A percentile compares a stretch with the other conserved stretches of the same genome.
Conservation (phyloP, 1,284 basidiomycete genomes). For the Trichosporon coremiiforme region DNA sequence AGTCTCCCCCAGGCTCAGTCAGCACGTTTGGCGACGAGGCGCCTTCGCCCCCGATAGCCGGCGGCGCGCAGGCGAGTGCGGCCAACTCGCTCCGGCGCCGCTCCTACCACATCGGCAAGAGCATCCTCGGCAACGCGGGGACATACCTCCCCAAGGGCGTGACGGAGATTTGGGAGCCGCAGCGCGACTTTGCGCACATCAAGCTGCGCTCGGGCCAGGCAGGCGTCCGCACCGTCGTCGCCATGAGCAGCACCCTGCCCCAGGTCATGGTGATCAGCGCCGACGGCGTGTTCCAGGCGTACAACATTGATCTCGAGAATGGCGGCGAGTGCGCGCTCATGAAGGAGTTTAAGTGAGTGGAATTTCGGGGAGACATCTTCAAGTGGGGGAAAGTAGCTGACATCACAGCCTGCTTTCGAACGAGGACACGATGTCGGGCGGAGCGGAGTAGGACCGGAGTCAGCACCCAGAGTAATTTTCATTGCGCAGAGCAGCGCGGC, state of each 20-base stretch:
- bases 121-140: slow-evolving; percentile 77
- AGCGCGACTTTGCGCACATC: slow-evolving; percentile 90
- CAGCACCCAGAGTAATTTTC: background rate
- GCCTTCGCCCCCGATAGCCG: slow-evolving; percentile 36
- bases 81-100: slow-evolving; percentile 58
- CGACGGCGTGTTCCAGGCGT: slow-evolving; percentile 93
- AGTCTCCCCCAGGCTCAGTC: slow-evolving; percentile 24
- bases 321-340: slow-evolving; percentile 93
- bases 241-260: slow-evolving; percentile 80
- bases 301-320: slow-evolving; percentile 92
- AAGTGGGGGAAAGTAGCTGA: no score
- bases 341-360: slow-evolving; percentile 73
- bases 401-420: slow-evolving; percentile 23
- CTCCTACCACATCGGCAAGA: slow-evolving; percentile 77
- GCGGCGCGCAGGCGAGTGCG: slow-evolving; percentile 28
- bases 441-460: slow-evolving; percentile 19
- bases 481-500: background rate
- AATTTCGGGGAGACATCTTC: no score
- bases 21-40: slow-evolving; percentile 30
- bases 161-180: slow-evolving; percentile 96
- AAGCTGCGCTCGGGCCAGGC: slow-evolving; percentile 78
- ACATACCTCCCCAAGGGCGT: slow-evolving; percentile 87
- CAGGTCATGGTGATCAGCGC: slow-evolving; percentile 97
- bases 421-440: slow-evolving; percentile 30
- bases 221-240: slow-evolving; percentile 72